A percentile compares a stretch with the other conserved stretches of the same genome.
These are phyloP conservation scores for Yamadazyma sp. DNA, from an alignment of 1,139 yeast species.

Conservation along the genomic window DNA sequence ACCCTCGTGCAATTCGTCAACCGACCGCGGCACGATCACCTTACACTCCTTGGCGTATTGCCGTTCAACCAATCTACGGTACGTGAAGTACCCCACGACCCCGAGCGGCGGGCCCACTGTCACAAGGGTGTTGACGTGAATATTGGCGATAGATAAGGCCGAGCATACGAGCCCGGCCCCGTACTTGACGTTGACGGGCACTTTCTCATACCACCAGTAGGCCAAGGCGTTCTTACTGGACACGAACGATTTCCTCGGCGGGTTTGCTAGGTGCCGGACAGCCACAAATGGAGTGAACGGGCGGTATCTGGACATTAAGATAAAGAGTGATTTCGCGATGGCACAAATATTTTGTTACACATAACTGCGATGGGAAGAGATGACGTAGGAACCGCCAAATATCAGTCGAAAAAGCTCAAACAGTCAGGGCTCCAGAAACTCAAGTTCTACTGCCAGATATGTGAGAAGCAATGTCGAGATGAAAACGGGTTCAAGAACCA, in stretches of 20 bases:
- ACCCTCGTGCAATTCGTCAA: slow-evolving; percentile 6
- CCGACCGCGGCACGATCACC: slow-evolving; percentile 12
- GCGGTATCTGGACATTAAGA: too few species aligned
- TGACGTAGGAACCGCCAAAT: slow-evolving; percentile 81
- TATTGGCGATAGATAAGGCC: slow-evolving; percentile 32
- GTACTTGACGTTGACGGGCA: slow-evolving; percentile 31
- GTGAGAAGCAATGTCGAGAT: slow-evolving; percentile 92
- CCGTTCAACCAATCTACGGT: slow-evolving; percentile 13
- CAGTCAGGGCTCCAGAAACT: slow-evolving; percentile 84
- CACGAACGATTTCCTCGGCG: slow-evolving; percentile 35
- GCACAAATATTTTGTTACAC: background rate
- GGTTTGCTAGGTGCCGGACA: slow-evolving; percentile 13
- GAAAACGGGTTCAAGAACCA: slow-evolving; percentile 94
- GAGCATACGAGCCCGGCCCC: slow-evolving; percentile 26
- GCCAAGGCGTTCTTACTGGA: slow-evolving; percentile 26
- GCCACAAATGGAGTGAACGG: background rate
- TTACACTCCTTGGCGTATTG: slow-evolving; percentile 18
- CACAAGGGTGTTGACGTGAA: slow-evolving; percentile 36
- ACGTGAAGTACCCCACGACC: slow-evolving; percentile 26
- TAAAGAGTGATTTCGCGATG: slow-evolving; percentile 1
- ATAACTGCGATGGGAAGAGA: slow-evolving; percentile 6
- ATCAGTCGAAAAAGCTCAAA: slow-evolving; percentile 74
- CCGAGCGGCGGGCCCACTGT: slow-evolving; percentile 41
- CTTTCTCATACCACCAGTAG: slow-evolving; percentile 27
- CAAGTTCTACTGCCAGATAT: slow-evolving; percentile 86